Conservation (phyloP, 768 basidiomycete species). For the Amanita thiersii region DNA sequence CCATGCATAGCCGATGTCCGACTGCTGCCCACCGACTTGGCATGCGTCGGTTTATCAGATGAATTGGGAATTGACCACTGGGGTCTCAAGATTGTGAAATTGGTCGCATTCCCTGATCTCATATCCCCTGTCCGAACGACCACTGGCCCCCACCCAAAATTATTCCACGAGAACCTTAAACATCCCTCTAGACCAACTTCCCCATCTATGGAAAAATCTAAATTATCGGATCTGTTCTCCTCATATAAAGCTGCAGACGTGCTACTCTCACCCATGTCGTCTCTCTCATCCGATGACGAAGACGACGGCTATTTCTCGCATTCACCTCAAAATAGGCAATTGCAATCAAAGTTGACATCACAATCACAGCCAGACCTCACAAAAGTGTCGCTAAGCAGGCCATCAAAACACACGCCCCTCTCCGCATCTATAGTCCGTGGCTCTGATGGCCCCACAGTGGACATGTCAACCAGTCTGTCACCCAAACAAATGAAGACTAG, state of each 20-base stretch:
- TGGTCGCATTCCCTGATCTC: conserved; percentile 70
- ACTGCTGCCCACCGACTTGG: conserved; percentile 60
- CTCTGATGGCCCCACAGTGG: not conserved
- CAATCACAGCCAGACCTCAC: conserved; percentile 36
- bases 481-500: conserved; percentile 9
- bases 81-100: conserved; percentile 71
- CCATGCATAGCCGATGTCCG: conserved; percentile 52
- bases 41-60: conserved; percentile 69
- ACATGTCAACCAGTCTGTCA: not conserved
- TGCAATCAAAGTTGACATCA: conserved; percentile 27
- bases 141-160: conserved; percentile 10
- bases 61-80: conserved; percentile 58
- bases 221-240: conserved; percentile 5
- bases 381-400: conserved; percentile 21
- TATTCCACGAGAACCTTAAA: conserved; percentile 7
- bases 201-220: conserved; percentile 9
- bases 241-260: conserved; percentile 4
- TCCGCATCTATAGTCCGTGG: conserved; percentile 12
- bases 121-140: conserved; percentile 26
- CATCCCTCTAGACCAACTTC: conserved; percentile 6
- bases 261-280: not conserved
- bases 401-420: conserved; percentile 23
- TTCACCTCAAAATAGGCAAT: conserved; percentile 35
- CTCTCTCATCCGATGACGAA: conserved; percentile 17
- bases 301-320: conserved; percentile 59